Percentiles rank a stretch among this genome's conserved stretches.
Evolutionary conservation across 441 rosid species (phyloP).

Genomic region (Populus tomentosa): DNA sequence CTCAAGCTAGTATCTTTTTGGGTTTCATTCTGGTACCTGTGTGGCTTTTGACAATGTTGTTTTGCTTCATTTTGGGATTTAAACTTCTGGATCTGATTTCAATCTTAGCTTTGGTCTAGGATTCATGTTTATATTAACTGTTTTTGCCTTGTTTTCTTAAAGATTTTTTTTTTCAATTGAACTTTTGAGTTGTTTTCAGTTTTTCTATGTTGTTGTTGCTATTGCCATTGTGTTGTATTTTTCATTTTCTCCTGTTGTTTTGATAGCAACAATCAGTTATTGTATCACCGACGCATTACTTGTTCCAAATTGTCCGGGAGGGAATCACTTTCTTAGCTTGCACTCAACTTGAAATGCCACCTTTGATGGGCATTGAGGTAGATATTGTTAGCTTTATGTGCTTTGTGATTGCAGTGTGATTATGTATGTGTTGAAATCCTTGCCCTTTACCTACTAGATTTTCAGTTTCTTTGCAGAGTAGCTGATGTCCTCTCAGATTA

Average conservation of each 20-base stretch:
- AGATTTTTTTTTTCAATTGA: neutral
- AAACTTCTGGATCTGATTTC: constrained; percentile 12
- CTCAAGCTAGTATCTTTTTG: neutral
- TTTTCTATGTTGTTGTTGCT: neutral
- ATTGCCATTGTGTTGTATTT: neutral
- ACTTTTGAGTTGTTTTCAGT: neutral
- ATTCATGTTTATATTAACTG: neutral
- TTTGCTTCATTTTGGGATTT: constrained; percentile 10
- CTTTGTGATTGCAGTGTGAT: neutral
- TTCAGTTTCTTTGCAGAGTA: constrained; percentile 90
- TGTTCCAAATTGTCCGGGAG: constrained; percentile 80
- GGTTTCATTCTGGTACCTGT: constrained; percentile 25
- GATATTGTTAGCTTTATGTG: neutral
- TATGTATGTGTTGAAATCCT: constrained; percentile 6
- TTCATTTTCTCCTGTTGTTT: constrained; percentile 2
- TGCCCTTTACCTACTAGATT: constrained; percentile 21
- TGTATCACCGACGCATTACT: constrained; percentile 97
- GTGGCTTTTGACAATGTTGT: neutral
- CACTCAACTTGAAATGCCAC: constrained; percentile 97
- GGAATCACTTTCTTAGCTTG: constrained; percentile 92
- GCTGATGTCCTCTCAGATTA: constrained; percentile 80
- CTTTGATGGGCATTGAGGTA: constrained; percentile 96
- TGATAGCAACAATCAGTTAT: constrained; percentile 69
- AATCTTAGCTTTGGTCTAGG: constrained; percentile 10
- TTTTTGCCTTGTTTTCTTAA: neutral